Conservation (phyloP, 2,329 filamentous ascomycete genomes). For the Mollisia scopiformis region DNA sequence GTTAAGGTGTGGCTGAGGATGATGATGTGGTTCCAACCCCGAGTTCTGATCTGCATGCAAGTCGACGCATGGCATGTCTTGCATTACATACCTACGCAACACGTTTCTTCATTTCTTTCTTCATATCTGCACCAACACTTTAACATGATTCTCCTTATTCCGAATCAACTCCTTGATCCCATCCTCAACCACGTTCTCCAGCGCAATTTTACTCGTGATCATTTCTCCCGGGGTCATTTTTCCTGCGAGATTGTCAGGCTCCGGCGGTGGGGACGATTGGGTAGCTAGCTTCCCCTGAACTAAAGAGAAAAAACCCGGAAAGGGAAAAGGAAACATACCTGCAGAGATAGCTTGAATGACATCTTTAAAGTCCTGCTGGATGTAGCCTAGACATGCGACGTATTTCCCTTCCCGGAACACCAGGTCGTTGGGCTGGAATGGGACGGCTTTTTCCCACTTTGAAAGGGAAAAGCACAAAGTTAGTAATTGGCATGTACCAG, state of each 20-base stretch:
- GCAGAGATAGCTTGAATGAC: constrained; percentile 55
- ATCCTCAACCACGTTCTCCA: constrained; percentile 58
- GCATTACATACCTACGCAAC: neutral
- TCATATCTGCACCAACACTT: constrained; percentile 58
- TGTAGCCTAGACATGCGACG: constrained; percentile 39
- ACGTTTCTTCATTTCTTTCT: neutral
- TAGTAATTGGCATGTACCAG: neutral
- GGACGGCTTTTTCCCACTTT: constrained; percentile 56
- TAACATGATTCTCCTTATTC: constrained; percentile 65
- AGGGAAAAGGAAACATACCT: constrained; percentile 29
- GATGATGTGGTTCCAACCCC: neutral
- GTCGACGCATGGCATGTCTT: neutral
- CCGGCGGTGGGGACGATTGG: neutral
- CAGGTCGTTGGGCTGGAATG: constrained; percentile 56
- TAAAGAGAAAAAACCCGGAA: neutral
- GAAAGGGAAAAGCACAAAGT: neutral
- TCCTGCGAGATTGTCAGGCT: constrained; percentile 36
- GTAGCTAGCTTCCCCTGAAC: neutral
- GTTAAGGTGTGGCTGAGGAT: neutral
- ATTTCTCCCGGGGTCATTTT: constrained; percentile 56
- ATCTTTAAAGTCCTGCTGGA: constrained; percentile 52
- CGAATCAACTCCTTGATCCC: constrained; percentile 60
- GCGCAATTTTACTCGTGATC: constrained; percentile 61
- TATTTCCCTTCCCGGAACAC: constrained; percentile 57
- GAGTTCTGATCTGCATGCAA: neutral